Percentiles rank a stretch among this genome's conserved stretches.
These are phyloP conservation scores for Sporothrix sp. DNA, from an alignment of 2,329 filamentous ascomycete species.

Conservation along the genomic window DNA sequence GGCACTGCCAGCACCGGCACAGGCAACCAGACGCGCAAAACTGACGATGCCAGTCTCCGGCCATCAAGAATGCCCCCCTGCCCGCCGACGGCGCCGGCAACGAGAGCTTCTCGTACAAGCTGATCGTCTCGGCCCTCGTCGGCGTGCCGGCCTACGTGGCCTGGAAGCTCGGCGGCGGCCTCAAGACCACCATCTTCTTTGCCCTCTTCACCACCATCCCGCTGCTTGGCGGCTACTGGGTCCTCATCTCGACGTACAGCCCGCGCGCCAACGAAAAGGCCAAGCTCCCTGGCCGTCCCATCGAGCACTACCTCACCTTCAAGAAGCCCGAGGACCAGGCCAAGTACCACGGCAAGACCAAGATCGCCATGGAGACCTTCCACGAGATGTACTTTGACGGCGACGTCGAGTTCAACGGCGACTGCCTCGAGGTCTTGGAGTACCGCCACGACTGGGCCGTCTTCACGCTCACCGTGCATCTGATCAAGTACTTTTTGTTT, in stretches of 20 bases:
- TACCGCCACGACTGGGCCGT: constrained; percentile 90
- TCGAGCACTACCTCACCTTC: constrained; percentile 86
- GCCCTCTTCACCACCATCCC: constrained; percentile 68
- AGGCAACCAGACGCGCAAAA: too few relatives aligned
- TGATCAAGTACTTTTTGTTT: constrained; percentile 18
- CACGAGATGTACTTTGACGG: constrained; percentile 97
- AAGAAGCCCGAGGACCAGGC: constrained; percentile 50
- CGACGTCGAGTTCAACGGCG: constrained; percentile 90
- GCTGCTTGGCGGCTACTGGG: constrained; percentile 75
- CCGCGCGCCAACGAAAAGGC: constrained; percentile 91
- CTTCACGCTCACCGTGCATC: constrained; percentile 44
- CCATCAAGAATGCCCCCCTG: constrained; percentile 90
- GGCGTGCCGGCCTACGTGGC: constrained; percentile 69
- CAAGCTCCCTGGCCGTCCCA: constrained; percentile 70
- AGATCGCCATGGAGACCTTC: constrained; percentile 87
- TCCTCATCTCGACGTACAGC: constrained; percentile 65
- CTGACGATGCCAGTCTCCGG: too few relatives aligned
- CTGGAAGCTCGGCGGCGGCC: constrained; percentile 73
- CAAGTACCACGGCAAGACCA: constrained; percentile 68
- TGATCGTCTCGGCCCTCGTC: constrained; percentile 61
- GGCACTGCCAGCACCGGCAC: too few relatives aligned
- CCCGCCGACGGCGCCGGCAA: constrained; percentile 79
- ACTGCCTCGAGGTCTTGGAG: constrained; percentile 79
- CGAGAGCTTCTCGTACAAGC: constrained; percentile 77
- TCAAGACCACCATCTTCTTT: constrained; percentile 84